These are phyloP conservation scores for Paramecium sexaurelia DNA, from an alignment of 73 alveolate species.

Conservation along the genomic window DNA sequence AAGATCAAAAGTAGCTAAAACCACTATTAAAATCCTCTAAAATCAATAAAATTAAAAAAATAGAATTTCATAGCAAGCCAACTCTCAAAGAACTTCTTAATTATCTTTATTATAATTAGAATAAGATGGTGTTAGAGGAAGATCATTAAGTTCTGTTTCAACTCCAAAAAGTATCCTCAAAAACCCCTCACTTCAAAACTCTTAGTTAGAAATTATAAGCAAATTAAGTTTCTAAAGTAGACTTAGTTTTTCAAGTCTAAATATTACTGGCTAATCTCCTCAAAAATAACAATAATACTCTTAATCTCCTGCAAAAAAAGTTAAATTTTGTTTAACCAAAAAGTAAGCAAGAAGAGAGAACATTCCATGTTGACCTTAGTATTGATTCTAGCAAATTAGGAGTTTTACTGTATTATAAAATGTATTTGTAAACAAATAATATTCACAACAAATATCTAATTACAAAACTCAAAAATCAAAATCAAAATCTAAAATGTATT, in stretches of 20 bases:
- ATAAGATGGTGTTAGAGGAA: background rate
- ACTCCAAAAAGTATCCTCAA: slow-evolving; percentile 32
- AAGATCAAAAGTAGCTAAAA: background rate
- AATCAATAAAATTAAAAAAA: background rate
- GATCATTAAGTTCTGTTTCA: slow-evolving; percentile 6
- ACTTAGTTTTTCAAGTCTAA: background rate
- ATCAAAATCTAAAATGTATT: background rate
- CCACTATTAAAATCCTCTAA: background rate
- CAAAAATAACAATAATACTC: background rate
- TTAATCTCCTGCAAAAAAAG: slow-evolving; percentile 13
- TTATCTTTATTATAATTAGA: background rate
- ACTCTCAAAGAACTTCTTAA: background rate
- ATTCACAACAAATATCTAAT: background rate
- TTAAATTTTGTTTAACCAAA: slow-evolving; percentile 36
- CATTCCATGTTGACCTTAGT: background rate
- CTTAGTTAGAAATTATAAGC: background rate
- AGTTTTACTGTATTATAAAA: background rate
- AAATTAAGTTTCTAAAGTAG: background rate
- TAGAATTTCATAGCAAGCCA: background rate
- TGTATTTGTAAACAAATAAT: background rate
- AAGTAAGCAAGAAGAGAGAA: slow-evolving; percentile 37
- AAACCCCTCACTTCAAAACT: background rate
- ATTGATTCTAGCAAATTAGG: background rate
- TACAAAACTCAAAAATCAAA: slow-evolving; percentile 1
- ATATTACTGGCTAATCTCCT: background rate